phyloP scores from a whole-genome alignment of 768 basidiomycete genomes.

The Guyanaporus albipodus region DNA sequence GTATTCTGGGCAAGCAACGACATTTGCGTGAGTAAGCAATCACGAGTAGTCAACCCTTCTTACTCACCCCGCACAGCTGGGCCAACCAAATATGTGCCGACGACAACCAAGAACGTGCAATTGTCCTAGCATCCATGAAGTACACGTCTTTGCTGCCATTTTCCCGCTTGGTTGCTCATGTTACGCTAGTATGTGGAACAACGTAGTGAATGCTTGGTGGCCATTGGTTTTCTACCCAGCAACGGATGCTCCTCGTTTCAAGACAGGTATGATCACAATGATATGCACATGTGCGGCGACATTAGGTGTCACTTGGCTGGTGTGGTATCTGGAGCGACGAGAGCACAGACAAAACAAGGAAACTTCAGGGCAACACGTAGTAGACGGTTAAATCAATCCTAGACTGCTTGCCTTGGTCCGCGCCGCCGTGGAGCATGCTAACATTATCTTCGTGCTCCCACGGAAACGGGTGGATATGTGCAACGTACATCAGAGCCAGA shows the following conservation, averaged over 20 bases:
- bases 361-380: background rate
- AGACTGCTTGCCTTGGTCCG: no score
- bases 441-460: background rate
- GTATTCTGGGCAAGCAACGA: conserved; percentile 73
- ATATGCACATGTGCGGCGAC: conserved; percentile 56
- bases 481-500: no score
- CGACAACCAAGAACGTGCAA: conserved; percentile 63
- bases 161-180: background rate
- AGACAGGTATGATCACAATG: conserved; percentile 68
- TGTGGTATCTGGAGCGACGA: conserved; percentile 50
- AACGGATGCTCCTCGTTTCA: conserved; percentile 64
- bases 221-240: conserved; percentile 70
- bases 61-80: conserved; percentile 44
- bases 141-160: conserved; percentile 22
- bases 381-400: no score
- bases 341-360: conserved; percentile 22
- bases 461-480: no score
- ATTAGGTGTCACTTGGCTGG: conserved; percentile 49
- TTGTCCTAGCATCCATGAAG: conserved; percentile 79
- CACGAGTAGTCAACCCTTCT: background rate
- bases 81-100: conserved; percentile 75
- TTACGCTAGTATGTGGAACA: conserved; percentile 58
- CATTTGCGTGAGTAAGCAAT: conserved; percentile 53
- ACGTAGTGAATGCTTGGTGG: conserved; percentile 68
- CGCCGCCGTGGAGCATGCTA: no score